phyloP scores from a whole-genome alignment of 768 basidiomycete genomes.

The Termitomyces sp. region DNA sequence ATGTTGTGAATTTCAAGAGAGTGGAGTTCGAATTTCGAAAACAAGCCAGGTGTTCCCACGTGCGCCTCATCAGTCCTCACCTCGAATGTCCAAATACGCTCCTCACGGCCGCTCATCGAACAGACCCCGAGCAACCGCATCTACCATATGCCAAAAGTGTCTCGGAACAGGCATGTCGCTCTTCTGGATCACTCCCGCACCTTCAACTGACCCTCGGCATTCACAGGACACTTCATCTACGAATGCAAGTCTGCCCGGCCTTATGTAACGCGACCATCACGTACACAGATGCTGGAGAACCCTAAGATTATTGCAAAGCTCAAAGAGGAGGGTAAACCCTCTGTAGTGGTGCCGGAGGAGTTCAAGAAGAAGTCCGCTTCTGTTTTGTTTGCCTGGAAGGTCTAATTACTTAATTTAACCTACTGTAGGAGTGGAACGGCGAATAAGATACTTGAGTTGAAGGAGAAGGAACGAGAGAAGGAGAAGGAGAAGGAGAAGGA shows the following conservation, averaged over 20 bases:
- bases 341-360: slow-evolving; percentile 86
- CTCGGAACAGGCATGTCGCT: slow-evolving; percentile 53
- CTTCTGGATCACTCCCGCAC: no score
- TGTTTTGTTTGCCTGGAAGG: background rate
- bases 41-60: background rate
- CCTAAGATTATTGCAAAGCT: slow-evolving; percentile 65
- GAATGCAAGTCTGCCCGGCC: slow-evolving; percentile 82
- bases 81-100: slow-evolving; percentile 73
- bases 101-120: slow-evolving; percentile 64
- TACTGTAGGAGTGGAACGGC: slow-evolving; percentile 70
- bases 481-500: slow-evolving; percentile 34
- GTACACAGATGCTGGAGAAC: slow-evolving; percentile 83
- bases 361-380: slow-evolving; percentile 73
- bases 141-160: slow-evolving; percentile 83
- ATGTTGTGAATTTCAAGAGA: no score
- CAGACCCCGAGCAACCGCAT: slow-evolving; percentile 58
- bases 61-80: background rate
- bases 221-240: slow-evolving; percentile 83
- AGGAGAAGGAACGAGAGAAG: slow-evolving; percentile 71
- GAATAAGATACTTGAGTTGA: slow-evolving; percentile 77
- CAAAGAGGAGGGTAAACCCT: slow-evolving; percentile 68
- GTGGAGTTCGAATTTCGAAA: no score
- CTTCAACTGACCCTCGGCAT: background rate
- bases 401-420: background rate
- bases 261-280: slow-evolving; percentile 86